Evolutionary conservation across 345 rosid species (phyloP).

Genomic region (Arabis alpina): DNA sequence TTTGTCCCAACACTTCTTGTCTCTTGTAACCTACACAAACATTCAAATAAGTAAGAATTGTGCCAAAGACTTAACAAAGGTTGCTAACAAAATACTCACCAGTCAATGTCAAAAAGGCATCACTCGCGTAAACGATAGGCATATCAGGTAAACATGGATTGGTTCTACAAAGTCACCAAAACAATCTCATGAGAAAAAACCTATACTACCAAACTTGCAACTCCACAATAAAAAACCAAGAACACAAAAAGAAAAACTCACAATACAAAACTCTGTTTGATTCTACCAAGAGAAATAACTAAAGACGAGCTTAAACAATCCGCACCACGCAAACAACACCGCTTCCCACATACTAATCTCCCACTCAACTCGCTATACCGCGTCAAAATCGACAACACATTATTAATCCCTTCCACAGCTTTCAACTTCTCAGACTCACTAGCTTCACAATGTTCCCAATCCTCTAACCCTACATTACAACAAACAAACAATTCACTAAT

Average conservation of each 20-base stretch:
- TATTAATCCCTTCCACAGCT: conserved; percentile 58
- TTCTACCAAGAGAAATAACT: conserved; percentile 97
- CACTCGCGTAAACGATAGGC: conserved; percentile 92
- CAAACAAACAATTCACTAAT: neutral
- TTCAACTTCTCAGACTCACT: conserved; percentile 69
- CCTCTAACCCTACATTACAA: conserved; percentile 51
- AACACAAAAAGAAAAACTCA: conserved; percentile 65
- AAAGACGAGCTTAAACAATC: conserved; percentile 66
- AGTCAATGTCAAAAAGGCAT: conserved; percentile 85
- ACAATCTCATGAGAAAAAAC: conserved; percentile 23
- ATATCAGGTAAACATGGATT: conserved; percentile 72
- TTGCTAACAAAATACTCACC: conserved; percentile 51
- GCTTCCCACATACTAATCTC: conserved; percentile 65
- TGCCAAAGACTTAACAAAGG: neutral
- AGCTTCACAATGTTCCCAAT: conserved; percentile 75
- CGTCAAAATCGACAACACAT: conserved; percentile 64
- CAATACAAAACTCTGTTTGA: conserved; percentile 99
- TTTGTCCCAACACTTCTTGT: conserved; percentile 84
- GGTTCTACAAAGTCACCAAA: conserved; percentile 57
- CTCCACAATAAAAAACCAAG: conserved; percentile 21
- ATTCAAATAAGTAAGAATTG: neutral
- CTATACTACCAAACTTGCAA: conserved; percentile 23
- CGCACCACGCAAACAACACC: conserved; percentile 50
- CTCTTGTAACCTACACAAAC: conserved; percentile 70
- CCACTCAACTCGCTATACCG: conserved; percentile 66